A percentile compares a stretch with the other conserved stretches of the same genome.
These are phyloP conservation scores for Citrus australasica DNA, from an alignment of 345 rosid genomes.

Conservation along the genomic window DNA sequence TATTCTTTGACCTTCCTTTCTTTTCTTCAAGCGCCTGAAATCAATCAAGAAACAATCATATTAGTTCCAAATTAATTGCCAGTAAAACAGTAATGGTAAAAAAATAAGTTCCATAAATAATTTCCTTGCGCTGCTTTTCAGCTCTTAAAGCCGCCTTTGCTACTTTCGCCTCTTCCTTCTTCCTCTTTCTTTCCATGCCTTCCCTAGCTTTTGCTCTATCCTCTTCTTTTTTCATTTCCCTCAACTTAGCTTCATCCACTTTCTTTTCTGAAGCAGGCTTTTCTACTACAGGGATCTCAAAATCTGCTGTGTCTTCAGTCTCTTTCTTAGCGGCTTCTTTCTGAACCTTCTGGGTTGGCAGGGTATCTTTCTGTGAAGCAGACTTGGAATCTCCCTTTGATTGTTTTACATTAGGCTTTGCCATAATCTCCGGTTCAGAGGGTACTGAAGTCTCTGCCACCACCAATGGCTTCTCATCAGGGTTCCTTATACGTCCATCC, in stretches of 20 bases:
- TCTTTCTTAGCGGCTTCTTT: constrained; percentile 43
- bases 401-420: constrained; percentile 51
- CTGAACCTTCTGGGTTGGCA: constrained; percentile 31
- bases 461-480: constrained; percentile 58
- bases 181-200: constrained; percentile 96
- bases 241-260: constrained; percentile 63
- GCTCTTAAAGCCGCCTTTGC: constrained; percentile 85
- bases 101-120: constrained; percentile 12
- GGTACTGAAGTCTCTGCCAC: constrained; percentile 33
- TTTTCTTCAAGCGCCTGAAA: constrained; percentile 91
- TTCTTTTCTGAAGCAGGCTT: constrained; percentile 31
- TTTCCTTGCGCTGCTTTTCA: constrained; percentile 86
- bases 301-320: constrained; percentile 29
- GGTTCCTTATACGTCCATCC: constrained; percentile 68
- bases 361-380: constrained; percentile 37
- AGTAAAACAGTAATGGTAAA: background rate
- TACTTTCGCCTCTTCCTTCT: constrained; percentile 84
- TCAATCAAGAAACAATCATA: background rate
- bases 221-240: constrained; percentile 87
- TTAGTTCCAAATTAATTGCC: constrained; percentile 3
- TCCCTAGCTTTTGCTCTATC: constrained; percentile 84
- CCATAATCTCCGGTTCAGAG: constrained; percentile 32
- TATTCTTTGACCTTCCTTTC: constrained; percentile 64
- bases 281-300: constrained; percentile 34
- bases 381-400: constrained; percentile 61